A percentile compares a stretch with the other conserved stretches of the same genome.
phyloP scores from a whole-genome alignment of 148 eudicot species.

The Camellia sinensis region DNA sequence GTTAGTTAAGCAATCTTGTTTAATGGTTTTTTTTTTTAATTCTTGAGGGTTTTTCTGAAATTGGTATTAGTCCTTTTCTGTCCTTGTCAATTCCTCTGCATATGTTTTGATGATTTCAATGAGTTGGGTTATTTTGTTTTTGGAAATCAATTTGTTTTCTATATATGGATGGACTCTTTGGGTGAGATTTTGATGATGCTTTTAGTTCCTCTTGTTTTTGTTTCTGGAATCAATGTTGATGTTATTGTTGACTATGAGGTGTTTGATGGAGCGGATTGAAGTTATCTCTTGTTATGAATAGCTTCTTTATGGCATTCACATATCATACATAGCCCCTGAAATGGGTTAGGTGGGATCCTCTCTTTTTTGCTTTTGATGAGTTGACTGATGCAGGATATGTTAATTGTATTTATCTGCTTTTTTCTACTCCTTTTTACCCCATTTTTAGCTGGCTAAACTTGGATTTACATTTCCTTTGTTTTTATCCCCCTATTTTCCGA shows the following conservation, averaged over 20 bases:
- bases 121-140: neutral
- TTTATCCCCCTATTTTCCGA: neutral
- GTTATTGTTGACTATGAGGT: neutral
- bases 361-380: constrained; percentile 12
- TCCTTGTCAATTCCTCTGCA: neutral
- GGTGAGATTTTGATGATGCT: neutral
- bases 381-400: neutral
- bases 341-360: constrained; percentile 24
- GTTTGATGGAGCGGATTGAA: constrained; percentile 10
- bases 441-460: constrained; percentile 22
- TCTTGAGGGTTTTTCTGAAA: neutral
- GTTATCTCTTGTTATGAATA: constrained; percentile 1
- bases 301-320: constrained; percentile 21
- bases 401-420: neutral
- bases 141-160: neutral
- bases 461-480: constrained; percentile 30
- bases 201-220: neutral
- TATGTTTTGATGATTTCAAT: neutral
- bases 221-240: constrained; percentile 5
- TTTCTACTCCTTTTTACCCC: neutral
- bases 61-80: neutral
- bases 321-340: constrained; percentile 11
- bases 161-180: neutral
- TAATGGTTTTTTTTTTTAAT: neutral
- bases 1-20: constrained; percentile 30